Conservation (phyloP, 139 green algal species). For the Tetratostichococcus sp. region DNA sequence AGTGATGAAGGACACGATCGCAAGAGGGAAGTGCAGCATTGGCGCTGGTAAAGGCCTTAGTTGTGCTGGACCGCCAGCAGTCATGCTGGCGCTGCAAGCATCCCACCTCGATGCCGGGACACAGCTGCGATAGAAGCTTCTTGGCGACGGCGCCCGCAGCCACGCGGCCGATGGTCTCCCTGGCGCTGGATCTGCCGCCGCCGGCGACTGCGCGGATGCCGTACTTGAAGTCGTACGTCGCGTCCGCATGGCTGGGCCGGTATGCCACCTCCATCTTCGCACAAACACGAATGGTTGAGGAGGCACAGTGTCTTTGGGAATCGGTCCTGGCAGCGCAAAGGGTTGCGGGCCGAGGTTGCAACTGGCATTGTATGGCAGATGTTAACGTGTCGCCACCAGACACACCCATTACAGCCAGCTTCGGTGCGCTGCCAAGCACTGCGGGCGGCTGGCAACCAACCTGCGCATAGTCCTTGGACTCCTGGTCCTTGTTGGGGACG, state of each 20-base stretch:
- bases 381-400: too few species aligned
- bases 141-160: constrained; percentile 96
- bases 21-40: background rate
- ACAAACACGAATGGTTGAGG: constrained; percentile 36
- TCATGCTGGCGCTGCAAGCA: background rate
- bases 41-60: too few species aligned
- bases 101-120: constrained; percentile 59
- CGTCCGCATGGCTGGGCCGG: constrained; percentile 92
- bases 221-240: constrained; percentile 99
- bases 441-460: background rate
- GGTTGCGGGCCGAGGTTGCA: too few species aligned
- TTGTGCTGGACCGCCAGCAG: too few species aligned
- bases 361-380: too few species aligned
- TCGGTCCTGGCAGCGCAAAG: too few species aligned
- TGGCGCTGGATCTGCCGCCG: constrained; percentile 89
- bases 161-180: constrained; percentile 97
- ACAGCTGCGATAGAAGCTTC: constrained; percentile 85
- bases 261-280: constrained; percentile 87
- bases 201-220: constrained; percentile 92
- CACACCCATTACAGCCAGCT: too few species aligned
- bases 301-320: too few species aligned
- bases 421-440: background rate
- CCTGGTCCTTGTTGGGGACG: constrained; percentile 96
- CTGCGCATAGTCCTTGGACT: constrained; percentile 31
- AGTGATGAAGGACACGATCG: too few species aligned